phyloP scores from a whole-genome alignment of 1,139 yeast genomes.

The Hanseniaspora sp. region DNA sequence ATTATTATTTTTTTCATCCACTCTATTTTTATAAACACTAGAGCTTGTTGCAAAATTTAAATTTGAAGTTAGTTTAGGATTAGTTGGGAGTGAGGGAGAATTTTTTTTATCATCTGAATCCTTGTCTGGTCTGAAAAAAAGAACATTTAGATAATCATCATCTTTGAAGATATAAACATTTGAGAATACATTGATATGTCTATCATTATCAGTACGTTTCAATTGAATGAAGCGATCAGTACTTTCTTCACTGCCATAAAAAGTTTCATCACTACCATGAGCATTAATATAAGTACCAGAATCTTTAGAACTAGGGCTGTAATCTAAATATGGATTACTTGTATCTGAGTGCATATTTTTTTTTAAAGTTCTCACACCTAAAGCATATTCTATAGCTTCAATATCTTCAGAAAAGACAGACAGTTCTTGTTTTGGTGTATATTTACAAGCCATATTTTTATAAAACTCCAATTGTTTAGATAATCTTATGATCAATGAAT shows the following conservation, averaged over 20 bases:
- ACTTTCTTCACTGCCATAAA: too few relatives aligned
- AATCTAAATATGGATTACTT: neutral
- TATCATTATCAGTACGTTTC: neutral
- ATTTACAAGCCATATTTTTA: constrained; percentile 24
- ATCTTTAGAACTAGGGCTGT: too few relatives aligned
- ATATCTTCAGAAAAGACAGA: constrained; percentile 16
- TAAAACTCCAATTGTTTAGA: constrained; percentile 27
- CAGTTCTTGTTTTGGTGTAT: constrained; percentile 7
- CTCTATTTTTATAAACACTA: too few relatives aligned
- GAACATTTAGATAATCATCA: constrained; percentile 3
- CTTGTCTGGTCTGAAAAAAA: neutral
- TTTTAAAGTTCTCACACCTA: constrained; percentile 16
- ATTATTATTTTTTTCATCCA: neutral
- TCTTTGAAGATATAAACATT: constrained; percentile 12
- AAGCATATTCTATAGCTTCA: constrained; percentile 15
- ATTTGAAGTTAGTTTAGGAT: neutral
- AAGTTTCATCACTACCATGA: too few relatives aligned
- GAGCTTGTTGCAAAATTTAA: neutral
- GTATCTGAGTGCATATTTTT: neutral
- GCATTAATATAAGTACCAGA: too few relatives aligned
- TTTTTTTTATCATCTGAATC: neutral
- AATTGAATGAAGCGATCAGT: neutral
- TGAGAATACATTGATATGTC: neutral
- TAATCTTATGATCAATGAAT: constrained; percentile 25
- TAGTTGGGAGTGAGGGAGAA: neutral